Evolutionary conservation across 176 grass and related monocot species (phyloP).

Genomic region (Secale cereale): DNA sequence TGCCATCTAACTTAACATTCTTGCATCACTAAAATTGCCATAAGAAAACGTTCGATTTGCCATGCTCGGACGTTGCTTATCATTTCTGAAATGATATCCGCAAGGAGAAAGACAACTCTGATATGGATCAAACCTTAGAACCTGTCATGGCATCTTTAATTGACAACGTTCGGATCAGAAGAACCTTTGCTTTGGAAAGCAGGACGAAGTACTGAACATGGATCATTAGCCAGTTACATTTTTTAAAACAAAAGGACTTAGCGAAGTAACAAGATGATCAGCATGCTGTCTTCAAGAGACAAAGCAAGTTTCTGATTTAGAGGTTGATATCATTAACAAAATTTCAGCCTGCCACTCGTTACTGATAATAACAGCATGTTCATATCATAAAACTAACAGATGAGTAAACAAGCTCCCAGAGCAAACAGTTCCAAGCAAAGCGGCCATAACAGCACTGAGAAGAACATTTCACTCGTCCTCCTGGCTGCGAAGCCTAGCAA

Average conservation of each 20-base stretch:
- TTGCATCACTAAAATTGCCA: too few relatives aligned
- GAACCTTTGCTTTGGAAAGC: background rate
- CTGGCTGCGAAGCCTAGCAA: slow-evolving; percentile 73
- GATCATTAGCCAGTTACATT: background rate
- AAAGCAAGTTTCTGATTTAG: background rate
- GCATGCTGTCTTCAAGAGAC: background rate
- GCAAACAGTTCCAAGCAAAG: slow-evolving; percentile 6
- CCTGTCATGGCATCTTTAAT: too few relatives aligned
- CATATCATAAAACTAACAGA: background rate
- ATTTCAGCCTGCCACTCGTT: background rate
- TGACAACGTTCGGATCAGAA: too few relatives aligned
- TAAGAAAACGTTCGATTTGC: too few relatives aligned
- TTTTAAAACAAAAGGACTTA: background rate
- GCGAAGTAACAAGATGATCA: background rate
- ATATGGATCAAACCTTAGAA: too few relatives aligned
- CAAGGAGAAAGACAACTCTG: too few relatives aligned
- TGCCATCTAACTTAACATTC: too few relatives aligned
- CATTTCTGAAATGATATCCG: too few relatives aligned
- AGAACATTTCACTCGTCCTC: slow-evolving; percentile 63
- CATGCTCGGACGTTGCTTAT: too few relatives aligned
- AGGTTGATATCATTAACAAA: background rate
- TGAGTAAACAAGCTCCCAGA: background rate
- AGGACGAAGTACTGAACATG: background rate
- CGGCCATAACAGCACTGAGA: background rate
- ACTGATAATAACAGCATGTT: background rate